Conservation (phyloP, 129 eudicot genomes). For the Silybum marianum region DNA sequence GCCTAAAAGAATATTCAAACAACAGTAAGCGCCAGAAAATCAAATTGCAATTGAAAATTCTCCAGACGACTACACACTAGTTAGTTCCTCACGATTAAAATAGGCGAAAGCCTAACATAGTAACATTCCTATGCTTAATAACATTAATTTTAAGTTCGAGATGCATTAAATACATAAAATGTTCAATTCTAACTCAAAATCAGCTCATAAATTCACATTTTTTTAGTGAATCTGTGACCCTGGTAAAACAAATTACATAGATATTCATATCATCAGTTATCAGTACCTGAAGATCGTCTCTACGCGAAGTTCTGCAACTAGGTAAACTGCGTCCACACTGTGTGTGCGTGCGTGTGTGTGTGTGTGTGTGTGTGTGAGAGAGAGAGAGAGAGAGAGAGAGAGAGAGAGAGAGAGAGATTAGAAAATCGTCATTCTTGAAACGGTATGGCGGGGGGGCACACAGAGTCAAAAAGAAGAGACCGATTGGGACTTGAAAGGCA, state of each 20-base stretch:
- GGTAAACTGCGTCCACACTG: not conserved
- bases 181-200: not conserved
- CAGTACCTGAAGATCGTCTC: conserved; percentile 31
- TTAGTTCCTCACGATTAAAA: conserved; percentile 11
- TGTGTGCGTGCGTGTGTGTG: conserved; percentile 11
- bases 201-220: not conserved
- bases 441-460: not conserved
- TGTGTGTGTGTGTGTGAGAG: conserved; percentile 18
- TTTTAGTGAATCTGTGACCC: not conserved
- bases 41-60: not conserved
- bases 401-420: conserved; percentile 18
- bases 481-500: conserved; percentile 33
- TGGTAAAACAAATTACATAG: not conserved
- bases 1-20: not conserved
- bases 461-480: conserved; percentile 23
- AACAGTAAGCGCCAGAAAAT: conserved; percentile 10
- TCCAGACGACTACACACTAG: not conserved
- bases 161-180: not conserved
- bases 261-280: not conserved
- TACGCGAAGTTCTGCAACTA: conserved; percentile 16
- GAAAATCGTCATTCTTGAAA: not conserved
- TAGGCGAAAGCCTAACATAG: not conserved
- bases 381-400: conserved; percentile 6
- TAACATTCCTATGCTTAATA: not conserved
- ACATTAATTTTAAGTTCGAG: not conserved